Base-by-base conservation (phyloP, 768 basidiomycete species). In the Fibroporia radiculosa region DNA sequence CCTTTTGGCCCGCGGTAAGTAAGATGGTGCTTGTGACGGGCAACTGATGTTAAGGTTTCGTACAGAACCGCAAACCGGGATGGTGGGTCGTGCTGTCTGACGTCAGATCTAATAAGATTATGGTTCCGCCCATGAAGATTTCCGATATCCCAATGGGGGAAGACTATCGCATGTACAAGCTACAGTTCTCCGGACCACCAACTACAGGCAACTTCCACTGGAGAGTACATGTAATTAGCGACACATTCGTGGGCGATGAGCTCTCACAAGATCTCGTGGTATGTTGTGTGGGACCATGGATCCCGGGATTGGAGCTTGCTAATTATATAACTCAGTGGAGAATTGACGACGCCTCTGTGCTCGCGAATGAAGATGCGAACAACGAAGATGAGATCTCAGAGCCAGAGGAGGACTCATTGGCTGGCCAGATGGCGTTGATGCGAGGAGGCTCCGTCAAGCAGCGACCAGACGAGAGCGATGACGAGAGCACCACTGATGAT, bases 391-490 rank as follows among this genome's bases (percentile, higher is more conserved):
- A 96, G 48, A 99, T 98, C 51, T 96, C 93, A 0, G 96, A 98
- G 39, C 96, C 96, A 0, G 96, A 98, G 24, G 96, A 98, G 63
- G 96, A 98, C 63, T 78, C 85, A 20, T 68, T 98, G 41, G 96
- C 93, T 4, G 96, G 96, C 6, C 96, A 99, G 70, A 95, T 98
- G 90, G 93, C 93, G 4, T 80, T 82, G 34, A 91, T 99, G 90
- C 80, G 87, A 34, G 93, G 93, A 3, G 86, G 82, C 3, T 54
- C 76, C 16, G 90, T 95, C 48, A 96, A 91, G 75, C 83, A 78
- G 58, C 45, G 48, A 22, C 63, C 48, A 13, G 75, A 72, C 37
- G 69, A 70, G 28, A 65, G 62, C 33, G 73, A 75, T 39, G 77
- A 78, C 7, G 75, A 75, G 49, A 71, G 68, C 48, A 69, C 65